Conservation (phyloP, 208 protist genomes). For the Trypanosomatidae sp. region DNA sequence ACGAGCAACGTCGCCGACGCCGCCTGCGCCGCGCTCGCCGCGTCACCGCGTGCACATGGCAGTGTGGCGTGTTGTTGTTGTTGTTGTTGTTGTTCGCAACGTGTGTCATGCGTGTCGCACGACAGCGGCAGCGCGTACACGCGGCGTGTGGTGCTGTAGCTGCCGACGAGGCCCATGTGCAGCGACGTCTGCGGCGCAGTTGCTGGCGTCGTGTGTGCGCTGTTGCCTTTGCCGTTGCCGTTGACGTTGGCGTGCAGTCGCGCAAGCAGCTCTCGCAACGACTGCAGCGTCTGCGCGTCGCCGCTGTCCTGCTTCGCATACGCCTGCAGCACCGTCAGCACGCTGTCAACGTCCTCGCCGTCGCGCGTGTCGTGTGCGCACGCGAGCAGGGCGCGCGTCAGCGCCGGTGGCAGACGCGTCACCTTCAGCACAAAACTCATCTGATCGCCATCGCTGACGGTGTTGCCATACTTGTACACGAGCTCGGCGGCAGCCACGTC, state of each 20-base stretch:
- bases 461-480: slow-evolving; percentile 51
- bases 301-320: too few relatives aligned
- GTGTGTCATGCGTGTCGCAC: not conserved
- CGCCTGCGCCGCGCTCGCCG: slow-evolving; percentile 3
- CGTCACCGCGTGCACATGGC: not conserved
- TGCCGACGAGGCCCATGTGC: not conserved
- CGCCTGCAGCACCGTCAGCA: slow-evolving; percentile 7
- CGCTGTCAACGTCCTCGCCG: not conserved
- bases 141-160: not conserved
- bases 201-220: too few relatives aligned
- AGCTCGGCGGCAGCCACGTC: slow-evolving; percentile 16
- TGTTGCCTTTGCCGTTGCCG: too few relatives aligned
- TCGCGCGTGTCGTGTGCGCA: not conserved
- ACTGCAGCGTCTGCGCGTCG: too few relatives aligned
- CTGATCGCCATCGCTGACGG: slow-evolving; percentile 49
- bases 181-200: too few relatives aligned
- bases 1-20: slow-evolving; percentile 7
- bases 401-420: slow-evolving; percentile 15
- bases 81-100: not conserved
- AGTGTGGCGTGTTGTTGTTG: not conserved
- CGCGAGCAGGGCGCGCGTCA: slow-evolving; percentile 19
- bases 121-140: not conserved
- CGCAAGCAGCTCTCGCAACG: too few relatives aligned
- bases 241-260: too few relatives aligned
- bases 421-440: slow-evolving; percentile 36